Conservation (phyloP, 495 filamentous ascomycete species). For the Penicilliopsis zonata region DNA sequence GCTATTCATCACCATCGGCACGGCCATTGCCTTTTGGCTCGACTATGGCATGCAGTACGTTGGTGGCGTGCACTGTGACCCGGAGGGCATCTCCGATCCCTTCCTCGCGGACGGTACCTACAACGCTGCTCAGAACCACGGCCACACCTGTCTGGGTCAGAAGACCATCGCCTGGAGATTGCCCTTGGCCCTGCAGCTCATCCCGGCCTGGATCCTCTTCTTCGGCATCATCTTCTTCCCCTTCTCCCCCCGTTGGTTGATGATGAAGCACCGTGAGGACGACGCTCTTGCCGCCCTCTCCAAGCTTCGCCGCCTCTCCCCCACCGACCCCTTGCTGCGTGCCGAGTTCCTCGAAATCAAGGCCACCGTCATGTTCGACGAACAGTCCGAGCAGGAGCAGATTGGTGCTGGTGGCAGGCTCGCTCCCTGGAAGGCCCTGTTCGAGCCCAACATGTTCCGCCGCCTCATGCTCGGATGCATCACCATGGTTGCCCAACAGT, state of each 20-base stretch:
- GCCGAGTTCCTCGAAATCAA: constrained; percentile 77
- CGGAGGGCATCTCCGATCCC: constrained; percentile 26
- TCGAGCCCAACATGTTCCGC: constrained; percentile 34
- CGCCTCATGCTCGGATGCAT: constrained; percentile 64
- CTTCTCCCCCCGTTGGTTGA: constrained; percentile 69
- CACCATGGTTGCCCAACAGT: constrained; percentile 75
- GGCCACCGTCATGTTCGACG: constrained; percentile 68
- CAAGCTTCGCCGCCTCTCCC: constrained; percentile 41
- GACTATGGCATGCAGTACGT: constrained; percentile 30
- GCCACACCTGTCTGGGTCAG: constrained; percentile 42
- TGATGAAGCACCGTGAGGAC: constrained; percentile 59
- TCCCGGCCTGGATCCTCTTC: constrained; percentile 47
- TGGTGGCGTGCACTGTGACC: constrained; percentile 33
- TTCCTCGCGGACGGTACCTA: constrained; percentile 24
- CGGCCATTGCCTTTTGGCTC: constrained; percentile 29
- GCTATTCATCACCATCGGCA: constrained; percentile 31
- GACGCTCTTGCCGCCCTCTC: constrained; percentile 61
- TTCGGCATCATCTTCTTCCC: constrained; percentile 72
- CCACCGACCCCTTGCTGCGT: constrained; percentile 48
- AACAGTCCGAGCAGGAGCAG: constrained; percentile 53
- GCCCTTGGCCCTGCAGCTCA: constrained; percentile 50
- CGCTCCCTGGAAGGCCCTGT: neutral
- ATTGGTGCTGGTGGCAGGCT: constrained; percentile 4
- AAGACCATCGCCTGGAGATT: constrained; percentile 58
- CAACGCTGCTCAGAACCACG: too few relatives aligned